A percentile compares a stretch with the other conserved stretches of the same genome.
phyloP scores from a whole-genome alignment of 2,329 filamentous ascomycete species.

The Parastagonospora avenae region DNA sequence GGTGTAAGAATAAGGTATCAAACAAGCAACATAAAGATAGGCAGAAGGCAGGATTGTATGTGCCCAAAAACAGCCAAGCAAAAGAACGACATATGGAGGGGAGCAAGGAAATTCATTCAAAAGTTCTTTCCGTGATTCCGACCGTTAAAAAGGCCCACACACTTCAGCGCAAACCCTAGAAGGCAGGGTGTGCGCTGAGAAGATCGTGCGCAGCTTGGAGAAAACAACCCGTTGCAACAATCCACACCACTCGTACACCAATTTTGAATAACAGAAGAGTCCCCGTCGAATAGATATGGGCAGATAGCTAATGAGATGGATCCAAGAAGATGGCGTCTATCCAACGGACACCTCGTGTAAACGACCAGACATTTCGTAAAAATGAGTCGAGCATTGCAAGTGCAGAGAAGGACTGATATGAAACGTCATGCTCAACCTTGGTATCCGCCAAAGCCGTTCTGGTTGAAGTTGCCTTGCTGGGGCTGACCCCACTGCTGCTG shows the following conservation, averaged over 20 bases:
- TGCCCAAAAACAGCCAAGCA: constrained; percentile 1
- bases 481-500: constrained; percentile 61
- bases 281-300: constrained; percentile 35
- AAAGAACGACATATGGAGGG: constrained; percentile 10
- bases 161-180: constrained; percentile 14
- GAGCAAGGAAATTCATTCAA: constrained; percentile 34
- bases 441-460: constrained; percentile 65
- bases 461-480: constrained; percentile 52
- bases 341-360: constrained; percentile 42
- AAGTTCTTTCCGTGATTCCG: constrained; percentile 9
- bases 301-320: constrained; percentile 38
- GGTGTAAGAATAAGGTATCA: constrained; percentile 6
- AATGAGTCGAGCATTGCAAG: constrained; percentile 35
- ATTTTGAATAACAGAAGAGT: constrained; percentile 34
- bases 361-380: constrained; percentile 42
- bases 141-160: constrained; percentile 29
- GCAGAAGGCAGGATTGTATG: constrained; percentile 3
- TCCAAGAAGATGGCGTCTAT: constrained; percentile 40
- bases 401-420: constrained; percentile 28
- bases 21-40: constrained; percentile 4
- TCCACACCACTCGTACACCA: constrained; percentile 17
- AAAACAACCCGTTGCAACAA: constrained; percentile 15
- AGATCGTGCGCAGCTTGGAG: background rate
- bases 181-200: background rate
- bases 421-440: constrained; percentile 54